Evolutionary conservation across 1,284 basidiomycete genomes (phyloP).

Genomic region (Cutaneotrichosporon sp.): DNA sequence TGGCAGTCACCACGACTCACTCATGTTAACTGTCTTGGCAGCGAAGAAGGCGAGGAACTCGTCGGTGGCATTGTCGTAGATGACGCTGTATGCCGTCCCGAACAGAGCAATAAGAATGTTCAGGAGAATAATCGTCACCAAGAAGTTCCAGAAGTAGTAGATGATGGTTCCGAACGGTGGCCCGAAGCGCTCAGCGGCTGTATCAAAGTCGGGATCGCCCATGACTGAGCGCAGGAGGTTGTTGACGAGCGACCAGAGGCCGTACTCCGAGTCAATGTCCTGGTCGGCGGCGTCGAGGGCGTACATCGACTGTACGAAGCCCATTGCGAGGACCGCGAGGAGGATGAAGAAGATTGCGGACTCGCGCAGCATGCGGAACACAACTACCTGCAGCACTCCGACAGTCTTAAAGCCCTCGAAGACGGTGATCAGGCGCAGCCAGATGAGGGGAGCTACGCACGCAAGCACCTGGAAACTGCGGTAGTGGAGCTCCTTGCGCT

Average conservation of each 20-base stretch:
- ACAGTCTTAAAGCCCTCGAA: slow-evolving; percentile 60
- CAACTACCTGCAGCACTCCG: slow-evolving; percentile 49
- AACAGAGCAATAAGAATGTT: slow-evolving; percentile 95
- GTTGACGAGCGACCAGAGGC: slow-evolving; percentile 61
- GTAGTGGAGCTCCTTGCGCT: slow-evolving; percentile 53
- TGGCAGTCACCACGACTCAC: slow-evolving; percentile 1
- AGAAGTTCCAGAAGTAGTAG: slow-evolving; percentile 85
- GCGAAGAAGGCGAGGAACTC: slow-evolving; percentile 75
- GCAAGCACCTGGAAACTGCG: slow-evolving; percentile 79
- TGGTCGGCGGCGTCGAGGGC: slow-evolving; percentile 89
- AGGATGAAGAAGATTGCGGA: slow-evolving; percentile 83
- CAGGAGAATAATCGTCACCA: slow-evolving; percentile 79
- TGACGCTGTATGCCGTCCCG: slow-evolving; percentile 80
- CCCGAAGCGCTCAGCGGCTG: slow-evolving; percentile 55
- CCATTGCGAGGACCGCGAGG: slow-evolving; percentile 74
- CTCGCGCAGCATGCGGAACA: slow-evolving; percentile 73
- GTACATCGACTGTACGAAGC: slow-evolving; percentile 70
- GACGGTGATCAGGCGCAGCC: slow-evolving; percentile 62
- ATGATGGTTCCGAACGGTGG: slow-evolving; percentile 62
- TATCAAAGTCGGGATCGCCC: slow-evolving; percentile 72
- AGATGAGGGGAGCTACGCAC: slow-evolving; percentile 79
- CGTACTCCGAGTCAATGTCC: slow-evolving; percentile 62
- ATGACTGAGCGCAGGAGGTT: slow-evolving; percentile 73
- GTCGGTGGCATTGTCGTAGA: slow-evolving; percentile 51
- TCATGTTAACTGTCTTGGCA: slow-evolving; percentile 71